Percentiles rank a stretch among this genome's conserved stretches.
Evolutionary conservation across 768 basidiomycete species (phyloP).

Genomic region (Lactarius akahatsu): DNA sequence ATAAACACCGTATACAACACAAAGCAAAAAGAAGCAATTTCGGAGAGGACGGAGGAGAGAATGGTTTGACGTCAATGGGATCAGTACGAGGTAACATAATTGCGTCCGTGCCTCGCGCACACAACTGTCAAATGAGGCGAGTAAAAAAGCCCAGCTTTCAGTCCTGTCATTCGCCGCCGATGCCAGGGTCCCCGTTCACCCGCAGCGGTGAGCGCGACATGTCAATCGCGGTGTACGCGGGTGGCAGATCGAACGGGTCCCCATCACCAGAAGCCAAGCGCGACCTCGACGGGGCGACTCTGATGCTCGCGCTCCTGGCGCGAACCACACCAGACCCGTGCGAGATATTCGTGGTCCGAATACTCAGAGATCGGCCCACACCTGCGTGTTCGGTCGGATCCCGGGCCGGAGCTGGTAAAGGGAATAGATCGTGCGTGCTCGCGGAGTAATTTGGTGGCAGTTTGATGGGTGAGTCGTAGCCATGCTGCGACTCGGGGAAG

Average conservation of each 20-base stretch:
- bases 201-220: constrained; percentile 9
- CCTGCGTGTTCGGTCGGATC: background rate
- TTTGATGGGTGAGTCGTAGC: background rate
- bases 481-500: background rate
- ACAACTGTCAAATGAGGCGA: background rate
- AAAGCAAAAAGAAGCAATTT: background rate
- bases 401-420: background rate
- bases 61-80: background rate
- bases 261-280: constrained; percentile 2
- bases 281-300: background rate
- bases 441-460: constrained; percentile 20
- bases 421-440: background rate
- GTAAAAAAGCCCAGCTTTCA: background rate
- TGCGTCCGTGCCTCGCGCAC: background rate
- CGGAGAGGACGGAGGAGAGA: background rate
- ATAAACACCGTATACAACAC: background rate
- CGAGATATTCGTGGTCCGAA: constrained; percentile 8
- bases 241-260: constrained; percentile 20
- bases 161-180: background rate
- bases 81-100: background rate
- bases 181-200: background rate
- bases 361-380: constrained; percentile 4
- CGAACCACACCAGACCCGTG: background rate
- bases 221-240: constrained; percentile 27
- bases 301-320: constrained; percentile 2